A percentile compares a stretch with the other conserved stretches of the same genome.
Evolutionary conservation across 2,329 filamentous ascomycete genomes (phyloP).

Genomic region (Cryphonectria naterciae): DNA sequence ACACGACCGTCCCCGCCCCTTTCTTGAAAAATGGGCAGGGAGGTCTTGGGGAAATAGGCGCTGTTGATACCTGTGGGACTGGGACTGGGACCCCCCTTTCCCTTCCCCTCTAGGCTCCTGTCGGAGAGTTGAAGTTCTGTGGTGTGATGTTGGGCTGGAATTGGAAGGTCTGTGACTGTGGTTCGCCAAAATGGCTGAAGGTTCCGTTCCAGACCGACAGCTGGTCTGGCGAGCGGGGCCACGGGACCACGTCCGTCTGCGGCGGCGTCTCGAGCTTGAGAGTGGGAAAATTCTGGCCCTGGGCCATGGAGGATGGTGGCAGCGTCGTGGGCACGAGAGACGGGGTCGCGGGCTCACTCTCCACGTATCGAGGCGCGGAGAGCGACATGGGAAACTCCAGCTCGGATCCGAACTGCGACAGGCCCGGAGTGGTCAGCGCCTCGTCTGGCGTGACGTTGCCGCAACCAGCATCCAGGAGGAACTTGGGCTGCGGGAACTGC

Average conservation of each 20-base stretch:
- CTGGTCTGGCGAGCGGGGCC: conserved; percentile 27
- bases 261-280: conserved; percentile 57
- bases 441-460: conserved; percentile 50
- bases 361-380: conserved; percentile 51
- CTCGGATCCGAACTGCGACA: conserved; percentile 50
- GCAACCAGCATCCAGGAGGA: conserved; percentile 36
- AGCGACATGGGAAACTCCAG: conserved; percentile 48
- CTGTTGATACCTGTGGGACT: not conserved
- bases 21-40: not conserved
- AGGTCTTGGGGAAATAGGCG: not conserved
- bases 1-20: not conserved
- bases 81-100: not conserved
- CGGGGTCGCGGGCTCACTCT: conserved; percentile 55
- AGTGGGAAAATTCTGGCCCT: conserved; percentile 38
- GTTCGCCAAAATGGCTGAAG: conserved; percentile 32
- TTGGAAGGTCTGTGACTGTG: conserved; percentile 48
- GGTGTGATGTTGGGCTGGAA: conserved; percentile 52
- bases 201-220: conserved; percentile 22
- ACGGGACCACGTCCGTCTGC: conserved; percentile 44
- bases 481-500: conserved; percentile 35
- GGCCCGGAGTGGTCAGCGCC: conserved; percentile 51
- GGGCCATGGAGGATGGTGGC: conserved; percentile 43
- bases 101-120: not conserved
- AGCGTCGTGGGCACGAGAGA: conserved; percentile 49
- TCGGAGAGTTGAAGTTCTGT: conserved; percentile 42